Conservation (phyloP, 2,329 filamentous ascomycete species). For the Sphaerostilbella broomeana region DNA sequence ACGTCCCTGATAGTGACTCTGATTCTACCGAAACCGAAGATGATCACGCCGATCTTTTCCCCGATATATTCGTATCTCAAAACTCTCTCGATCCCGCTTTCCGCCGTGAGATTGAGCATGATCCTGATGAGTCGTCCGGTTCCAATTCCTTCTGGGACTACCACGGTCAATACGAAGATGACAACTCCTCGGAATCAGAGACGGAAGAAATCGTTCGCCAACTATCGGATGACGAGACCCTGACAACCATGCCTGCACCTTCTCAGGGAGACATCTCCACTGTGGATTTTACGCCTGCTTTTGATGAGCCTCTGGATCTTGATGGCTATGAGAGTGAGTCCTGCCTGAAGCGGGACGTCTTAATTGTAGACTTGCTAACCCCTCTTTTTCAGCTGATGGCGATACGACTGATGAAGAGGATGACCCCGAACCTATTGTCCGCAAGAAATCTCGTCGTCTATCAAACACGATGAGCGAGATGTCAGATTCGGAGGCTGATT, state of each 20-base stretch:
- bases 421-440: slow-evolving; percentile 41
- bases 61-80: slow-evolving; percentile 73
- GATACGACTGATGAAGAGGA: slow-evolving; percentile 59
- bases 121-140: slow-evolving; percentile 52
- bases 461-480: slow-evolving; percentile 32
- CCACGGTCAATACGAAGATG: slow-evolving; percentile 39
- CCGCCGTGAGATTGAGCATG: slow-evolving; percentile 65
- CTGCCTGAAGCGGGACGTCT: slow-evolving; percentile 14
- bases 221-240: slow-evolving; percentile 36
- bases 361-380: slow-evolving; percentile 38
- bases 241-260: slow-evolving; percentile 35
- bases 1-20: slow-evolving; percentile 60
- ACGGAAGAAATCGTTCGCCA: slow-evolving; percentile 34
- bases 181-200: slow-evolving; percentile 38
- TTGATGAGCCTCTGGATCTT: slow-evolving; percentile 36
- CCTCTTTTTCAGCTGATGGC: slow-evolving; percentile 43
- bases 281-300: slow-evolving; percentile 22
- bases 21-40: slow-evolving; percentile 58
- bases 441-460: slow-evolving; percentile 41
- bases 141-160: slow-evolving; percentile 60
- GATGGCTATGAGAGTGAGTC: slow-evolving; percentile 57
- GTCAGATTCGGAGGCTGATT: slow-evolving; percentile 46
- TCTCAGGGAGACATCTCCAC: slow-evolving; percentile 22
- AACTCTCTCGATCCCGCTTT: slow-evolving; percentile 65
- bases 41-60: slow-evolving; percentile 60